A percentile compares a stretch with the other conserved stretches of the same genome.
phyloP scores from a whole-genome alignment of 2,329 filamentous ascomycete species.

The Helotiales sp. region DNA sequence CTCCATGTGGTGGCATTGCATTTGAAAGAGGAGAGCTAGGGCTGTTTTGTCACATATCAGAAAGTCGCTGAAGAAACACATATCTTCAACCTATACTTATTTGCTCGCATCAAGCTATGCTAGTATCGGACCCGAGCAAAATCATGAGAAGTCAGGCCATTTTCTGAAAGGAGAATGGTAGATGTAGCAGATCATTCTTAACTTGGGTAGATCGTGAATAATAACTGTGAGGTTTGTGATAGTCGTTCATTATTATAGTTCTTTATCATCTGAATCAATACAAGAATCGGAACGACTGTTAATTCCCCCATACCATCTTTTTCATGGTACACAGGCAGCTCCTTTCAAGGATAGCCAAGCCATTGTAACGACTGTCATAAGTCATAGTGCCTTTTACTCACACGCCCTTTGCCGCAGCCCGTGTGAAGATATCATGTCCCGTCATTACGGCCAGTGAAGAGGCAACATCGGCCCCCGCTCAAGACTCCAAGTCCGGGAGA shows the following conservation, averaged over 20 bases:
- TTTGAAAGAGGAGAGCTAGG: not conserved
- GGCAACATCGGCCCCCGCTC: not conserved
- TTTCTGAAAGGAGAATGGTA: not conserved
- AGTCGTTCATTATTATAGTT: slow-evolving; percentile 13
- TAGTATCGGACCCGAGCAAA: not conserved
- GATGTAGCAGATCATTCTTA: not conserved
- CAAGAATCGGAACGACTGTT: slow-evolving; percentile 25
- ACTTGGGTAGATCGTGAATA: not conserved
- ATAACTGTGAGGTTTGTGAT: not conserved
- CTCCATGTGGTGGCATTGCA: not conserved
- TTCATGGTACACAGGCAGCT: not conserved
- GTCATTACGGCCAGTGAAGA: slow-evolving; percentile 11
- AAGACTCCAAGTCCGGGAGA: slow-evolving; percentile 5
- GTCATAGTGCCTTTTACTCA: not conserved
- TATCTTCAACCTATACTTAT: not conserved
- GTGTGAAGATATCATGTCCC: slow-evolving; percentile 3
- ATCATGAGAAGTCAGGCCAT: not conserved
- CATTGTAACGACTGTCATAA: slow-evolving; percentile 14
- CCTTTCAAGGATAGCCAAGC: not conserved
- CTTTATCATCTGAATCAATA: slow-evolving; percentile 18
- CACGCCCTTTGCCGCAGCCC: not conserved
- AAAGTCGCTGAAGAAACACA: not conserved
- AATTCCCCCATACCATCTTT: slow-evolving; percentile 1
- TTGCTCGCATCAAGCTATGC: not conserved
- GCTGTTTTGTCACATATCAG: not conserved